These are phyloP conservation scores for Chlorella sorokiniana DNA, from an alignment of 139 green algal species.

Conservation along the genomic window DNA sequence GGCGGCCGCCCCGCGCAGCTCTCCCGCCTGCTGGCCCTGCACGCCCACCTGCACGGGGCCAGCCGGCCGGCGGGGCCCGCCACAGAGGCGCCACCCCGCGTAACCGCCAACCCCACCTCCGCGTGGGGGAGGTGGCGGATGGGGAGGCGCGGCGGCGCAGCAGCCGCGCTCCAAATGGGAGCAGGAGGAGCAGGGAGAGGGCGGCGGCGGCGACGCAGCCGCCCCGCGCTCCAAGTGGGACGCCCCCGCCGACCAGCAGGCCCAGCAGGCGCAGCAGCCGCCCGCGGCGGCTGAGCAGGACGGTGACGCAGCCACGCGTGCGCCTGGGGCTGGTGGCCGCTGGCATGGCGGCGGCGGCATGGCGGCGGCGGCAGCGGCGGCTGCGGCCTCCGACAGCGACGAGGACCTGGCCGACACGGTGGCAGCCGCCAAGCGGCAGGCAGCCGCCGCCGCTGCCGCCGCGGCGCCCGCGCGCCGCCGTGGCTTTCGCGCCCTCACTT, in stretches of 20 bases:
- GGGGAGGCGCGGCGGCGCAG: background rate
- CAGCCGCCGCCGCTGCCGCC: background rate
- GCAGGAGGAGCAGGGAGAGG: background rate
- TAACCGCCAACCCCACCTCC: slow-evolving; percentile 15
- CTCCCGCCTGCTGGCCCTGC: slow-evolving; percentile 50
- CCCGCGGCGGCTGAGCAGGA: background rate
- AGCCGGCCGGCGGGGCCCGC: background rate
- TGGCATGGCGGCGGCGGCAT: background rate
- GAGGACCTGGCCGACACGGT: background rate
- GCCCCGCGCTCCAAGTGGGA: slow-evolving; percentile 8
- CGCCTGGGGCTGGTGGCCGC: background rate
- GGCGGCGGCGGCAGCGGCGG: background rate
- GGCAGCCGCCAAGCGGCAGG: slow-evolving; percentile 20
- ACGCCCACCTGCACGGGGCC: slow-evolving; percentile 59
- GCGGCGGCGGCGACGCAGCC: background rate
- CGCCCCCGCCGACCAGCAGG: background rate
- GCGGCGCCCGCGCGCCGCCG: too few relatives aligned
- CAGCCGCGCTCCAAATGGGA: slow-evolving; percentile 22
- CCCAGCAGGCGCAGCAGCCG: background rate
- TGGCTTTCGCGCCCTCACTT: too few relatives aligned
- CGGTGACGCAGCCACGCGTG: too few relatives aligned
- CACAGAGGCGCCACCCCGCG: slow-evolving; percentile 1
- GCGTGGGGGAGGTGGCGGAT: slow-evolving; percentile 26
- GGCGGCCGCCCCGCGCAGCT: slow-evolving; percentile 54
- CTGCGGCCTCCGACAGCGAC: background rate